A percentile compares a stretch with the other conserved stretches of the same genome.
These are phyloP conservation scores for Diaporthe helianthi DNA, from an alignment of 2,329 filamentous ascomycete species.

Conservation along the genomic window DNA sequence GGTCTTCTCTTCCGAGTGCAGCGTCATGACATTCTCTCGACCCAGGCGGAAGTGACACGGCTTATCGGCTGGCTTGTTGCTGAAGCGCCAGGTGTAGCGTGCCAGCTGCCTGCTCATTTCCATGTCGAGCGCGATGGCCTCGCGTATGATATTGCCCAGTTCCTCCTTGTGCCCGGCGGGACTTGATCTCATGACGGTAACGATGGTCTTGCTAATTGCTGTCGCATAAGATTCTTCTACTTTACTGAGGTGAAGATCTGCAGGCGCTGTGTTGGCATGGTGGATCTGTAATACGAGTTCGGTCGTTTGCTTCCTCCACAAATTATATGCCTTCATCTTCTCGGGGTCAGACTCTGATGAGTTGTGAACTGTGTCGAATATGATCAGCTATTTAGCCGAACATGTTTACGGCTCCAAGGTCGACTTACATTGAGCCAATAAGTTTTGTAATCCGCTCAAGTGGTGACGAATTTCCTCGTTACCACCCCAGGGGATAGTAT, in stretches of 20 bases:
- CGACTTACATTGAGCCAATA: neutral
- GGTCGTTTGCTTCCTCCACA: neutral
- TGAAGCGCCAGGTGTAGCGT: neutral
- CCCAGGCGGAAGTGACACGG: neutral
- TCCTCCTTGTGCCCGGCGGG: neutral
- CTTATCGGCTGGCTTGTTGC: too few relatives aligned
- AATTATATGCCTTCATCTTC: neutral
- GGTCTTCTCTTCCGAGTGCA: neutral
- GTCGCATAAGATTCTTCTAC: neutral
- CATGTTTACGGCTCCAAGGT: rapidly evolving
- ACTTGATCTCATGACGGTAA: neutral
- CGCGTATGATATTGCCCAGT: neutral
- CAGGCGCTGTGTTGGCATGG: neutral
- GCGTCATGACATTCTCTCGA: neutral
- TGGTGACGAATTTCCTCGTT: neutral
- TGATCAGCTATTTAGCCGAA: neutral
- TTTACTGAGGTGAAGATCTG: neutral
- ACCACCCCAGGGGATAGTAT: neutral
- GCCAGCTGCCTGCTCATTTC: neutral
- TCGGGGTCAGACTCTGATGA: neutral
- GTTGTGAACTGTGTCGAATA: neutral
- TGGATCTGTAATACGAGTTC: neutral
- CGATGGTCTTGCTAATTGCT: neutral
- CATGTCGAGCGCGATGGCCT: neutral
- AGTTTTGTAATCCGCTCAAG: neutral